Conservation (phyloP, 306 rosid genomes). For the Cucumis cinereus region DNA sequence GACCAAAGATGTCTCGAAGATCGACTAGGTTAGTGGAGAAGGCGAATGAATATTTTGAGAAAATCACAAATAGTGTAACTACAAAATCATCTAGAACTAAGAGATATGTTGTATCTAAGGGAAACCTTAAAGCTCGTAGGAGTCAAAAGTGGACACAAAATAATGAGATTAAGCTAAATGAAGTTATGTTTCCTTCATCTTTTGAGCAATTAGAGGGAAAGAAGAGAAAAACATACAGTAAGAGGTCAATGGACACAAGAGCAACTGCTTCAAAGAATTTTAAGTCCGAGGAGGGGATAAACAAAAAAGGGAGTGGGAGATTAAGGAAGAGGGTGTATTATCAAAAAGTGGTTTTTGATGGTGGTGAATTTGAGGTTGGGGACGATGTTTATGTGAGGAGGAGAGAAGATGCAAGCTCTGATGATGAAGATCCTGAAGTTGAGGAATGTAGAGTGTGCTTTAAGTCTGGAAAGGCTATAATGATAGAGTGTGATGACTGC, state of each 20-base stretch:
- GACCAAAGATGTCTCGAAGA: constrained; percentile 2
- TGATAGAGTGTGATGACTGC: constrained; percentile 92
- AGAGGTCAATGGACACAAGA: constrained; percentile 29
- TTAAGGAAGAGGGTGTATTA: constrained; percentile 36
- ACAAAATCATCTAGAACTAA: not conserved
- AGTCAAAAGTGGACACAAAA: not conserved
- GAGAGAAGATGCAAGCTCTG: constrained; percentile 60
- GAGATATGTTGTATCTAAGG: not conserved
- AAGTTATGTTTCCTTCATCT: constrained; percentile 30
- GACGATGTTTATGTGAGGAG: constrained; percentile 70
- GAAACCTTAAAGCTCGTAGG: not conserved
- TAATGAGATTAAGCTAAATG: constrained; percentile 10
- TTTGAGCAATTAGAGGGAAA: constrained; percentile 38
- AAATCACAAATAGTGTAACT: not conserved
- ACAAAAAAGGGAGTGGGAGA: not conserved
- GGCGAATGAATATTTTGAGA: not conserved
- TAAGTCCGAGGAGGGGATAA: constrained; percentile 8
- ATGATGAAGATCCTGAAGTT: constrained; percentile 45
- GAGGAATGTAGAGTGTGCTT: constrained; percentile 83
- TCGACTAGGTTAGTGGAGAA: not conserved
- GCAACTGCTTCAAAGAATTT: constrained; percentile 21
- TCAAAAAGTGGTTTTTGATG: constrained; percentile 68
- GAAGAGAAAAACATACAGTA: constrained; percentile 37
- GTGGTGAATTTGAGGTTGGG: constrained; percentile 67
- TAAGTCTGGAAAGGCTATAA: constrained; percentile 30